A percentile compares a stretch with the other conserved stretches of the same genome.
These are phyloP conservation scores for Fusarium aywerte DNA, from an alignment of 2,329 filamentous ascomycete genomes.

Conservation along the genomic window DNA sequence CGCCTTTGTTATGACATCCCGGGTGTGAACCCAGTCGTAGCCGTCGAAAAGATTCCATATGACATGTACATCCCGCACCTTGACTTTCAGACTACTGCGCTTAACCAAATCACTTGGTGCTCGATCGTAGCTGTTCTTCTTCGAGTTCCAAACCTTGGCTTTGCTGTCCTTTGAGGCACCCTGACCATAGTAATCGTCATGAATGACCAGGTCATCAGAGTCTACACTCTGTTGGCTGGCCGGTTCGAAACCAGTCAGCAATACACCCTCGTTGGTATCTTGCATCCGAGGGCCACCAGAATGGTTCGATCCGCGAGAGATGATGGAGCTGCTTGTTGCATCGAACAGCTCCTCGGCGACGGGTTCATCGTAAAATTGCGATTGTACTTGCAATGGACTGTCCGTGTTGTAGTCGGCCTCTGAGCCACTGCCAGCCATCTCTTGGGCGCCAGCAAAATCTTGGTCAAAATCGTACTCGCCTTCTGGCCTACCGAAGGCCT, in stretches of 20 bases:
- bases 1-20: conserved; percentile 85
- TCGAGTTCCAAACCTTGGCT: conserved; percentile 83
- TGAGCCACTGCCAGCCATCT: conserved; percentile 56
- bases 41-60: conserved; percentile 99
- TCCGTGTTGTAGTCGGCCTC: conserved; percentile 49
- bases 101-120: conserved; percentile 70
- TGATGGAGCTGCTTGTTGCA: conserved; percentile 52
- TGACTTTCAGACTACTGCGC: conserved; percentile 78
- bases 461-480: conserved; percentile 72
- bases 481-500: conserved; percentile 76
- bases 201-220: conserved; percentile 73
- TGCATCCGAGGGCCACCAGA: conserved; percentile 46
- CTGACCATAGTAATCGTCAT: conserved; percentile 80
- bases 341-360: conserved; percentile 62
- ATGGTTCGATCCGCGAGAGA: conserved; percentile 40
- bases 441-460: conserved; percentile 67
- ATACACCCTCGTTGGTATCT: conserved; percentile 52
- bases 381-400: conserved; percentile 54
- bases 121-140: conserved; percentile 77
- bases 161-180: conserved; percentile 70
- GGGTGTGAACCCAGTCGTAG: conserved; percentile 92
- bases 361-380: conserved; percentile 60
- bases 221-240: conserved; percentile 59
- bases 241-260: conserved; percentile 50
- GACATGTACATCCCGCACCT: conserved; percentile 86